Base-by-base conservation (phyloP, 2,329 filamentous ascomycete genomes). In the Calonectria pseudoreteaudii region DNA sequence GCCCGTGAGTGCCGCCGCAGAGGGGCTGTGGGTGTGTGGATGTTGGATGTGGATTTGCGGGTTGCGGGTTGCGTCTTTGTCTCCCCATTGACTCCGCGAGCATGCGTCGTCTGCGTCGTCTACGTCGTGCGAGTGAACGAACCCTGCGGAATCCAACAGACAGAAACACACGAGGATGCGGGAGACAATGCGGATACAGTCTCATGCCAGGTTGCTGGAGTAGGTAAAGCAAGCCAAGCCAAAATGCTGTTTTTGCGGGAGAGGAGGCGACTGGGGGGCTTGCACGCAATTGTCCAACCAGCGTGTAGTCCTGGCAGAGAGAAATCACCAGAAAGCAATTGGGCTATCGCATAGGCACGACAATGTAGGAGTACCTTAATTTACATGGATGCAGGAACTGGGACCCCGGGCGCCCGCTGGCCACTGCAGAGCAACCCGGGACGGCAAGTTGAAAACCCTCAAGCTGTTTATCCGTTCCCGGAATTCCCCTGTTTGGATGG, bases 241-340 rank as follows among this genome's bases (percentile, higher is more conserved):
- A 62, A 41, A 36, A 23, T 41, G 56, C 14, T 62, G 71, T 74
- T 74, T 68, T 76, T 62, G 36, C 72, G 72, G 78, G 73, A 77
- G 72, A 74, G 73, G 78, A 76, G 78, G 77, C 79, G 72, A 80
- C 76, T 69, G 71, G 38, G 58, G 36, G 41, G 60, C 68, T 66
- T 38, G 66, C 56, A 38, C 34, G 58, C 74, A 66, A 81, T 81
- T 82, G 76, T 74, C 80, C 79, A 82, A 81, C 80, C 80, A 82
- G 75, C 68, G 56, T 66, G 73, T 64, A 65, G 68, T 66, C 26
- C 62, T 70, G 36, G 28, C 44, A 47, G 52, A 28, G 65, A 71
- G 56, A 23, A 65, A 76, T 71, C 76, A 71, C 68, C 30, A 66
- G 78, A 74, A 74, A 78, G 78, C 78, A 78, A 76, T 70, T 74